Evolutionary conservation across 495 filamentous ascomycete genomes (phyloP).

Genomic region (Penicillium flavigenum): DNA sequence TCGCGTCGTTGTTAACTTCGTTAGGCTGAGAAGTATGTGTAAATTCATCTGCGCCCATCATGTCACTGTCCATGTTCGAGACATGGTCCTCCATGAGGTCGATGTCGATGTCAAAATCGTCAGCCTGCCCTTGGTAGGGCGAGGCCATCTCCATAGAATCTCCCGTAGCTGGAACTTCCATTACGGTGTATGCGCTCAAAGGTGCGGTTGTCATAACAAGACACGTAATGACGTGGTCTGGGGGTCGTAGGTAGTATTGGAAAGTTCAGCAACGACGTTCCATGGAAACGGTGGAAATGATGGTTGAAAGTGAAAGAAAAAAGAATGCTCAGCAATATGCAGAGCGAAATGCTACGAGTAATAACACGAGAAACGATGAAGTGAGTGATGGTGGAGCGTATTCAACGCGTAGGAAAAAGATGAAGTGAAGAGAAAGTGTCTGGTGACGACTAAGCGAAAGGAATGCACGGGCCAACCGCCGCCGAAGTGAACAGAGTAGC

Average conservation of each 20-base stretch:
- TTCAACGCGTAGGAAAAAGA: slow-evolving; percentile 15
- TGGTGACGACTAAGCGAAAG: slow-evolving; percentile 42
- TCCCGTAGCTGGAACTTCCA: slow-evolving; percentile 44
- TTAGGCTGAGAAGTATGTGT: slow-evolving; percentile 35
- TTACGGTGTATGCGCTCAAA: slow-evolving; percentile 35
- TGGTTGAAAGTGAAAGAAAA: background rate
- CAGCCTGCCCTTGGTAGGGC: slow-evolving; percentile 49
- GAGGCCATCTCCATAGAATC: slow-evolving; percentile 58
- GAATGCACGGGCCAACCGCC: slow-evolving; percentile 41
- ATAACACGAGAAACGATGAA: background rate
- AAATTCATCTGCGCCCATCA: slow-evolving; percentile 55
- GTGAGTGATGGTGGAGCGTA: slow-evolving; percentile 1
- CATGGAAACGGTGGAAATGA: background rate
- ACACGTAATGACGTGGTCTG: slow-evolving; percentile 17
- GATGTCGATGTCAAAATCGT: slow-evolving; percentile 76
- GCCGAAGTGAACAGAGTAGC: slow-evolving; percentile 50
- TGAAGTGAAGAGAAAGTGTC: slow-evolving; percentile 17
- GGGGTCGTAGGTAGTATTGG: slow-evolving; percentile 17
- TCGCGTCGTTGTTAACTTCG: slow-evolving; percentile 32
- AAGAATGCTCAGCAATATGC: slow-evolving; percentile 1
- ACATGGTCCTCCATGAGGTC: slow-evolving; percentile 59
- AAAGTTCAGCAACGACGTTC: slow-evolving; percentile 24
- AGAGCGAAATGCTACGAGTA: background rate
- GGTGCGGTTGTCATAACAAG: slow-evolving; percentile 42
- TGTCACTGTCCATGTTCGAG: slow-evolving; percentile 58